Evolutionary conservation across 306 rosid genomes (phyloP).

Genomic region (Cucumis sativus): DNA sequence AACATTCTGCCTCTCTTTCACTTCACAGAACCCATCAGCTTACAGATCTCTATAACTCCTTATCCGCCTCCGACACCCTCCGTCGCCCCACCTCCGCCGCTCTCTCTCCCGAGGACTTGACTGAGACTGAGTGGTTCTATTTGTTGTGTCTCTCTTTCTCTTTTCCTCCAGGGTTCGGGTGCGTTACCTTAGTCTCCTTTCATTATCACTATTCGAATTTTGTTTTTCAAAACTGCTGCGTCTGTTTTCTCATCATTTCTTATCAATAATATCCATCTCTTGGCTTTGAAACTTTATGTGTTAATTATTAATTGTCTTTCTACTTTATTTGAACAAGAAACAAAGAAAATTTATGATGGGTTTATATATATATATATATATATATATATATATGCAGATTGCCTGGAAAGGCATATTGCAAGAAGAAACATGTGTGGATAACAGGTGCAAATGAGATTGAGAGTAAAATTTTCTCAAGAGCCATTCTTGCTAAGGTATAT

Average conservation of each 20-base stretch:
- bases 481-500: conserved; percentile 84
- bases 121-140: conserved; percentile 97
- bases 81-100: conserved; percentile 78
- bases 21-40: conserved; percentile 94
- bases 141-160: conserved; percentile 96
- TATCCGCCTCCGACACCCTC: conserved; percentile 67
- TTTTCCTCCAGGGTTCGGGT: conserved; percentile 65
- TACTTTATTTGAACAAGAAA: too few relatives aligned
- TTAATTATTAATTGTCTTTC: too few relatives aligned
- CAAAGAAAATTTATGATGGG: too few relatives aligned
- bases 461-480: conserved; percentile 75
- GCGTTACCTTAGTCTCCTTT: too few relatives aligned
- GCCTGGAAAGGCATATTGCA: conserved; percentile 81
- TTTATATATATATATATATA: too few relatives aligned
- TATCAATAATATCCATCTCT: too few relatives aligned
- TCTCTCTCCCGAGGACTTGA: conserved; percentile 90
- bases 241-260: too few relatives aligned
- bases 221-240: too few relatives aligned
- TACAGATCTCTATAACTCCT: conserved; percentile 69
- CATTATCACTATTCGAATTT: too few relatives aligned
- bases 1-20: background rate
- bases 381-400: conserved; percentile 22
- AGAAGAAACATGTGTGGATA: conserved; percentile 81
- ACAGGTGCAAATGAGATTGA: conserved; percentile 78
- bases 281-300: too few relatives aligned